Evolutionary conservation across 163 green algal species (phyloP), one percentile per base, ranked within the genome.

Genomic region (Scenedesmus sp.): DNA sequence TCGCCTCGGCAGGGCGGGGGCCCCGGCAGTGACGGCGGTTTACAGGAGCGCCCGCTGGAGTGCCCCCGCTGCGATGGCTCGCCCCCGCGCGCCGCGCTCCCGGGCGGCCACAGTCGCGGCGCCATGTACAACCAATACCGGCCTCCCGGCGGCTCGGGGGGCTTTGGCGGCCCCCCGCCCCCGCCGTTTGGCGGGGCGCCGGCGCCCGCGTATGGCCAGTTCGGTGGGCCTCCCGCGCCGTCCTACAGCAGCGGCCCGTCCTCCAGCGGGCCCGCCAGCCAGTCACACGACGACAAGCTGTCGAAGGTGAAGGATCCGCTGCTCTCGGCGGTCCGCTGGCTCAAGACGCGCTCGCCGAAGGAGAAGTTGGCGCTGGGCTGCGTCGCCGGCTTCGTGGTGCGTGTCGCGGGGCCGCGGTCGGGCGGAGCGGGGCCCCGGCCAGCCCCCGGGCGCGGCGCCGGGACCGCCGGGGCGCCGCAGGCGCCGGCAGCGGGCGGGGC

Each of bases 341-440:
- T 96, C 0, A 96, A 96, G 83, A 78, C 67, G 11, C 82, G 94
- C 29, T 92, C 66, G 6, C 69, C 85, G 11, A 82, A 82, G 39
- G 92, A 97, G 70, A 94, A 94, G 79, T 67, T 82, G 14, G 69
- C 87, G 26, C 70, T 97, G 20, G 81, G 84, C 26, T 75, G 84
- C 13, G 44, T 83, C 2, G 86, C 57, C 36, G 92, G 78, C 26
- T 14, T 97, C 3, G 0, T 94, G 86, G 91, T 96, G 53, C 80
- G 86, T 78, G 13, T 22, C 5, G n/a, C 50, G 29, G 34, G 0
- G 13, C 4, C 2, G 14, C 20, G 51, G 34, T 13, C 29, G 51
- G 2, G 66, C 20, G 60, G 17, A 47, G 28, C 31, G 15, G 18
- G 44, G 11, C 26, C 11, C 33, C 66, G 24, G 15, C 31, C 44